A percentile compares a stretch with the other conserved stretches of the same genome.
These are phyloP conservation scores for Suillus alpinus DNA, from an alignment of 768 basidiomycete species.

Conservation along the genomic window DNA sequence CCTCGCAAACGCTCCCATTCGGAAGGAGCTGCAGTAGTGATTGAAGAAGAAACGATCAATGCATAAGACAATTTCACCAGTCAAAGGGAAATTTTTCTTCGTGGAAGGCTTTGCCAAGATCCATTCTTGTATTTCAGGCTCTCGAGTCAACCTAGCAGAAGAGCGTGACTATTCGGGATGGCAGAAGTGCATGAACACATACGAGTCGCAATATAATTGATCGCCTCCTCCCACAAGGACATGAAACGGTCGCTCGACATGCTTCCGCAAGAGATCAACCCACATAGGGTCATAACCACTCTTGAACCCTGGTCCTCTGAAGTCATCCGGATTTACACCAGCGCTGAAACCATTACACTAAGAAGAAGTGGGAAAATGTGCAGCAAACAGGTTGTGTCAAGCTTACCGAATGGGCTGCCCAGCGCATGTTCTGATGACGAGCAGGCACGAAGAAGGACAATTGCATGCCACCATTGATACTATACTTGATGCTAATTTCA, in stretches of 20 bases:
- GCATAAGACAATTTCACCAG: conserved; percentile 67
- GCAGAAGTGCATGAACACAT: conserved; percentile 19
- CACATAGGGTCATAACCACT: conserved; percentile 90
- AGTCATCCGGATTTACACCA: conserved; percentile 87
- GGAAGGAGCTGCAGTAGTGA: conserved; percentile 85
- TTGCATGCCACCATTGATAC: conserved; percentile 75
- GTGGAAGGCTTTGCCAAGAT: conserved; percentile 55
- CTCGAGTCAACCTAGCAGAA: conserved; percentile 63
- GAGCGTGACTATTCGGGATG: conserved; percentile 3
- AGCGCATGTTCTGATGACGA: conserved; percentile 78
- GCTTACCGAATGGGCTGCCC: conserved; percentile 83
- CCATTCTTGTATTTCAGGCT: conserved; percentile 91
- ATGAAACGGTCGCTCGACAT: conserved; percentile 80
- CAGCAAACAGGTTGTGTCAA: not conserved
- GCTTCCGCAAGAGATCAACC: conserved; percentile 86
- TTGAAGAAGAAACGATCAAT: conserved; percentile 90
- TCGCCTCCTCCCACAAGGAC: conserved; percentile 92
- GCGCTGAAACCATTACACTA: conserved; percentile 88
- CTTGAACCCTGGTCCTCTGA: conserved; percentile 75
- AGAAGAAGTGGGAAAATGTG: conserved; percentile 1
- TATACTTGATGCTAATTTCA: conserved; percentile 80
- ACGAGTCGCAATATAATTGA: conserved; percentile 87
- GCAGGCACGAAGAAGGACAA: conserved; percentile 85
- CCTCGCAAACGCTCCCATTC: conserved; percentile 85
- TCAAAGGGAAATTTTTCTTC: conserved; percentile 59